phyloP scores from a whole-genome alignment of 1,284 basidiomycete species.

The Trichosporon coremiiforme region DNA sequence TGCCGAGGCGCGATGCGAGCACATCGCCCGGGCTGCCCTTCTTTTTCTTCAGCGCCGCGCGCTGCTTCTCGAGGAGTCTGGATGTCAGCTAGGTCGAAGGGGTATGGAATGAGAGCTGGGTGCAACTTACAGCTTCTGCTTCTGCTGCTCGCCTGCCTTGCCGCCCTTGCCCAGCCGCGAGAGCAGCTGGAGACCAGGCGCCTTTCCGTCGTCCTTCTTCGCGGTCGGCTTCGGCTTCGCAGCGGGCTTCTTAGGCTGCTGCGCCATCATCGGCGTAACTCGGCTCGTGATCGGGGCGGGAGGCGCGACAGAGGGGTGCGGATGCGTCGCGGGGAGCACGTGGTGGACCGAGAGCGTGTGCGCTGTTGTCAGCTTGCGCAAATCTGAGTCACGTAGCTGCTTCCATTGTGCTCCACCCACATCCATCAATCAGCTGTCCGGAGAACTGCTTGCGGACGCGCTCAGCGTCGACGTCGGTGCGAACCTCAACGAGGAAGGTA shows the following conservation, averaged over 20 bases:
- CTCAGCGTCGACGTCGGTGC: constrained; percentile 44
- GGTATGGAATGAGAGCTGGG: neutral
- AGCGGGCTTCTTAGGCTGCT: constrained; percentile 23
- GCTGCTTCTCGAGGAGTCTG: constrained; percentile 48
- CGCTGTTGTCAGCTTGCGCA: constrained; percentile 35
- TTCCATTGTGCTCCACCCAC: constrained; percentile 32
- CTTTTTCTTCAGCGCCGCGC: constrained; percentile 42
- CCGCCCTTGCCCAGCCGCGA: constrained; percentile 40
- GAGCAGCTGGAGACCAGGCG: constrained; percentile 45
- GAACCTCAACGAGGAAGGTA: constrained; percentile 43
- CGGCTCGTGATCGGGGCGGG: constrained; percentile 23
- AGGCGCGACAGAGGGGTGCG: constrained; percentile 31
- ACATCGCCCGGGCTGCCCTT: constrained; percentile 35
- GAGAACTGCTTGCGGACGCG: constrained; percentile 43
- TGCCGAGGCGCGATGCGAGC: constrained; percentile 43
- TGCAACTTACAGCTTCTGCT: constrained; percentile 42
- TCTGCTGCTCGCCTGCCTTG: constrained; percentile 36
- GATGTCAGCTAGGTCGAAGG: constrained; percentile 3
- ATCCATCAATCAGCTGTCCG: constrained; percentile 48
- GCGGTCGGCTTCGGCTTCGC: constrained; percentile 43
- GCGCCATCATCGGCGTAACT: constrained; percentile 20
- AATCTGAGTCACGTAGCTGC: neutral
- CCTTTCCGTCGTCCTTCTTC: constrained; percentile 30
- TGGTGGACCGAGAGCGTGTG: constrained; percentile 47
- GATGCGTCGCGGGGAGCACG: constrained; percentile 39